Conservation (phyloP, 2,329 filamentous ascomycete genomes). For the Aspergillus sclerotialis region DNA sequence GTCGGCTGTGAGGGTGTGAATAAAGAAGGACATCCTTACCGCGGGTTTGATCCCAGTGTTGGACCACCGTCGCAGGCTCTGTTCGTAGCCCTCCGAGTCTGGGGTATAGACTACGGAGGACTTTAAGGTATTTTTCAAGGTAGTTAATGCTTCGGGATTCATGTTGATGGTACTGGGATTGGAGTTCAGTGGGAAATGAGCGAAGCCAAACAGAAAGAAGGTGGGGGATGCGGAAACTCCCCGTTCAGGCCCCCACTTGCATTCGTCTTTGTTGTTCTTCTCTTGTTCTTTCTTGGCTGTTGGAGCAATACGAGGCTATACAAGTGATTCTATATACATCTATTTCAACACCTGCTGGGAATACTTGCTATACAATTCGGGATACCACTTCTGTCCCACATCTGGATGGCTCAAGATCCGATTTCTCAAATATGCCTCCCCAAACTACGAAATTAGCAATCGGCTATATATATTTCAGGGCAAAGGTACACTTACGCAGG, state of each 20-base stretch:
- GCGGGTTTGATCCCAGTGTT: constrained; percentile 23
- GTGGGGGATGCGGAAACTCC: too few species aligned
- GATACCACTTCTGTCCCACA: constrained; percentile 29
- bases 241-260: too few species aligned
- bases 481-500: constrained; percentile 20
- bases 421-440: constrained; percentile 29
- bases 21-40: constrained; percentile 10
- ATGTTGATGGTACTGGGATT: not conserved
- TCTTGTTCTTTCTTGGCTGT: too few species aligned
- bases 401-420: constrained; percentile 31
- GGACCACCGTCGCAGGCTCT: constrained; percentile 22
- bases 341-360: constrained; percentile 16
- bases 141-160: too few species aligned
- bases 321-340: too few species aligned
- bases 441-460: constrained; percentile 19
- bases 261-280: too few species aligned
- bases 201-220: not conserved
- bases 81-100: constrained; percentile 15
- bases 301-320: too few species aligned
- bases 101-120: constrained; percentile 14
- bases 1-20: not conserved
- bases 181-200: not conserved
- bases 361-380: constrained; percentile 24
- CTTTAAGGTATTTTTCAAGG: constrained; percentile 6
- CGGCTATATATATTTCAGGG: too few species aligned